Conservation (phyloP, 2,329 filamentous ascomycete species). For the Claviceps quebecensis region DNA sequence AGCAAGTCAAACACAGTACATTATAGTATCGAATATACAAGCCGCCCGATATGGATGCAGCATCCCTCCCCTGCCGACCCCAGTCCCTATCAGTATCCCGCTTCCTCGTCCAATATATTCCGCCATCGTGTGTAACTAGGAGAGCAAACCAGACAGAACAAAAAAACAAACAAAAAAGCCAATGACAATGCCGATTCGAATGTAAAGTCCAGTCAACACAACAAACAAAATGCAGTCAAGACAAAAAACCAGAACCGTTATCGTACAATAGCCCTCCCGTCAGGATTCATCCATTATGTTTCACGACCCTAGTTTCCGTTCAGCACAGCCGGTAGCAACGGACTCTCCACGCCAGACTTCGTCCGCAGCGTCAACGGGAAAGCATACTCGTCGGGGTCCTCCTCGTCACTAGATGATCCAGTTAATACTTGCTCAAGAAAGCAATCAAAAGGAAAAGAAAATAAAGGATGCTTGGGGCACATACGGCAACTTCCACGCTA, state of each 20-base stretch:
- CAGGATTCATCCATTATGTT: neutral
- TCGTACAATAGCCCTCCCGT: neutral
- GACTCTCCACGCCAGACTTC: conserved; percentile 25
- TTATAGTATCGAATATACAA: too few relatives aligned
- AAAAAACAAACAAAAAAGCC: too few relatives aligned
- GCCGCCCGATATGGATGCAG: too few relatives aligned
- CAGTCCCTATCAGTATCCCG: too few relatives aligned
- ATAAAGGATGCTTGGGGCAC: conserved; percentile 25
- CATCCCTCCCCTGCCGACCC: too few relatives aligned
- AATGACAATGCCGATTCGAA: too few relatives aligned
- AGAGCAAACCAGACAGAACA: too few relatives aligned
- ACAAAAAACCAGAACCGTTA: neutral
- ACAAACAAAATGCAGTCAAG: neutral
- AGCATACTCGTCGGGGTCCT: conserved; percentile 65
- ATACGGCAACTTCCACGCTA: conserved; percentile 96
- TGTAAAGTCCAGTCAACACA: too few relatives aligned
- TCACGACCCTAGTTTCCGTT: conserved; percentile 10
- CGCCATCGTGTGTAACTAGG: too few relatives aligned
- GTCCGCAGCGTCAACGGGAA: conserved; percentile 44
- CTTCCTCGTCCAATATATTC: too few relatives aligned
- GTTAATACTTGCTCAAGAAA: neutral
- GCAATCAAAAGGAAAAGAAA: neutral
- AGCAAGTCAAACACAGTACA: too few relatives aligned
- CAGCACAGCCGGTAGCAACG: conserved; percentile 7
- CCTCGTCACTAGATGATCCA: conserved; percentile 55